phyloP scores from a whole-genome alignment of 371 early-diverging fungal species.

The Thermomucor indicae-seudaticae region DNA sequence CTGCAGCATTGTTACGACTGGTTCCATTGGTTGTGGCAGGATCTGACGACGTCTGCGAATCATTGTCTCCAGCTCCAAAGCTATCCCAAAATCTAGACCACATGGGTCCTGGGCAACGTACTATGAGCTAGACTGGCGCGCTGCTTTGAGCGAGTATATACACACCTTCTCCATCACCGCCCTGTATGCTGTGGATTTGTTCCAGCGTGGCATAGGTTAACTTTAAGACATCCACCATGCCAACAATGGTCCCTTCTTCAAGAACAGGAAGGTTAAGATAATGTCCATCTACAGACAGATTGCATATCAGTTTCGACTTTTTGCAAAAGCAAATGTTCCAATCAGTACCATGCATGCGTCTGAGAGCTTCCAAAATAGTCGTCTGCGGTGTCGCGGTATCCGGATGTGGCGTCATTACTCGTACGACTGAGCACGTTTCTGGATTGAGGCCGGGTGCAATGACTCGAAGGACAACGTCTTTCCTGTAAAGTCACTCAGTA shows the following conservation, averaged over 20 bases:
- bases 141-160: not conserved
- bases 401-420: conserved; percentile 98
- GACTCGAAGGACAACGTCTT: conserved; percentile 94
- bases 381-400: conserved; percentile 83
- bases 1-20: too few species aligned
- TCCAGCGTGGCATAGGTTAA: conserved; percentile 88
- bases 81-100: conserved; percentile 51
- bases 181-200: conserved; percentile 45
- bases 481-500: conserved; percentile 19
- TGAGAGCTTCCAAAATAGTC: conserved; percentile 90
- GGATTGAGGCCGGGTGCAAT: conserved; percentile 93
- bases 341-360: conserved; percentile 86
- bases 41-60: conserved; percentile 37
- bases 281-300: conserved; percentile 69
- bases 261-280: conserved; percentile 96
- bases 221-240: conserved; percentile 91
- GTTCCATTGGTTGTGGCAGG: too few species aligned
- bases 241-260: conserved; percentile 74
- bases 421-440: conserved; percentile 85
- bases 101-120: conserved; percentile 31
- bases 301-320: not conserved
- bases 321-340: not conserved
- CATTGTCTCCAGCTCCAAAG: conserved; percentile 34
- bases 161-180: conserved; percentile 33
- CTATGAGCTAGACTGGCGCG: not conserved